Percentiles rank a stretch among this genome's conserved stretches.
Evolutionary conservation across 228 moss, liverwort and hornwort species (phyloP).

Genomic region (Sphagnum magellanicum): DNA sequence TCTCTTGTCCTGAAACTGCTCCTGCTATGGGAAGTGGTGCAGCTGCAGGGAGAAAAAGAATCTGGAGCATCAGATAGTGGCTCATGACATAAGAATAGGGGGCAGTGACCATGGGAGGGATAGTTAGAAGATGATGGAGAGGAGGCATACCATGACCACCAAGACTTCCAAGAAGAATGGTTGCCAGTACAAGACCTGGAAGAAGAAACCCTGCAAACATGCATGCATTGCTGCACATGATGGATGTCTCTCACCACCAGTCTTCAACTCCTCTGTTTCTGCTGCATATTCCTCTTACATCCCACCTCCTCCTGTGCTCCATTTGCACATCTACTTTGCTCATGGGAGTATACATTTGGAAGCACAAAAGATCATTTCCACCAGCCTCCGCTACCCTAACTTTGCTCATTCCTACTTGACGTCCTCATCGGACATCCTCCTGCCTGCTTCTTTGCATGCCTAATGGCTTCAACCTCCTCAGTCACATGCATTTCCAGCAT

Average conservation of each 20-base stretch:
- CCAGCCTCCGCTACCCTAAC: no score
- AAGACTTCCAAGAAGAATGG: slow-evolving; percentile 21
- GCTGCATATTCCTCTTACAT: no score
- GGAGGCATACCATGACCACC: slow-evolving; percentile 19
- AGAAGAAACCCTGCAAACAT: slow-evolving; percentile 40
- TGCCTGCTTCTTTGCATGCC: no score
- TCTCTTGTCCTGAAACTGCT: background rate
- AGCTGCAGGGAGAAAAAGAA: background rate
- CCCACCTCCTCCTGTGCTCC: no score
- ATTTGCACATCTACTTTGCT: no score
- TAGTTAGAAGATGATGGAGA: background rate
- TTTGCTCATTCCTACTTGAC: no score
- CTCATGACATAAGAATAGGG: background rate
- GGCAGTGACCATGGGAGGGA: background rate
- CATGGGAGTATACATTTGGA: no score
- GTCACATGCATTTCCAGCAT: no score
- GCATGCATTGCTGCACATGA: slow-evolving; percentile 56
- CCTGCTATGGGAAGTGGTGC: background rate
- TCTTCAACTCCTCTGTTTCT: background rate
- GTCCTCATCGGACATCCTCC: no score
- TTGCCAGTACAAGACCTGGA: slow-evolving; percentile 26
- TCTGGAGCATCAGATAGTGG: background rate
- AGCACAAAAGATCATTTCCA: no score
- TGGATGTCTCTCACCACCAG: slow-evolving; percentile 17
- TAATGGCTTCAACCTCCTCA: no score